Conservation (phyloP, 1,284 basidiomycete species). For the Paramarasmius palmivorus region DNA sequence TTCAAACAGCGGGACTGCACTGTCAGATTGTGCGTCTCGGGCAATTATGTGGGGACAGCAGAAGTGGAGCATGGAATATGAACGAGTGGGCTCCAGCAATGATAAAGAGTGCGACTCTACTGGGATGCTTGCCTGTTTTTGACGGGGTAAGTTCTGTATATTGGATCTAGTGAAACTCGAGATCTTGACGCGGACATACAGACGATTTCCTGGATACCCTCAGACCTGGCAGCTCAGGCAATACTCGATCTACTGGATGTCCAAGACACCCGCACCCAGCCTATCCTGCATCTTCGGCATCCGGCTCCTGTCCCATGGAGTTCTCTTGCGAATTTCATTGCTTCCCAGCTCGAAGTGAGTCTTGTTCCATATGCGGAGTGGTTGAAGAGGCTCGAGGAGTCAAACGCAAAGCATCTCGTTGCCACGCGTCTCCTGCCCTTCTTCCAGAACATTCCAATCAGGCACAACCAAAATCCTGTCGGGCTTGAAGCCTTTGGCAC, state of each 20-base stretch:
- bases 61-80: slow-evolving; percentile 41
- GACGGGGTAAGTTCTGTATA: slow-evolving; percentile 24
- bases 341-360: background rate
- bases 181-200: background rate
- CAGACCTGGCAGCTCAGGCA: background rate
- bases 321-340: background rate
- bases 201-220: background rate
- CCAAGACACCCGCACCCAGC: too few species aligned
- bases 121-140: slow-evolving; percentile 29
- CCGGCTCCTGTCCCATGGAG: background rate
- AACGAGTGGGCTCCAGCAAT: slow-evolving; percentile 47
- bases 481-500: background rate
- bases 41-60: slow-evolving; percentile 34
- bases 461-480: background rate
- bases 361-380: slow-evolving; percentile 5
- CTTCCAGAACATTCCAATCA: background rate
- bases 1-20: slow-evolving; percentile 21
- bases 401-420: slow-evolving; percentile 2
- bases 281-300: too few species aligned
- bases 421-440: slow-evolving; percentile 7
- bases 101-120: slow-evolving; percentile 29
- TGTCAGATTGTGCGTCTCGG: slow-evolving; percentile 37
- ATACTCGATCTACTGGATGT: background rate
- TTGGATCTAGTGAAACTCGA: background rate
- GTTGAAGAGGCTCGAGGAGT: slow-evolving; percentile 1